phyloP scores from a whole-genome alignment of 164 flowering plant genomes.

The Echeveria elegans region DNA sequence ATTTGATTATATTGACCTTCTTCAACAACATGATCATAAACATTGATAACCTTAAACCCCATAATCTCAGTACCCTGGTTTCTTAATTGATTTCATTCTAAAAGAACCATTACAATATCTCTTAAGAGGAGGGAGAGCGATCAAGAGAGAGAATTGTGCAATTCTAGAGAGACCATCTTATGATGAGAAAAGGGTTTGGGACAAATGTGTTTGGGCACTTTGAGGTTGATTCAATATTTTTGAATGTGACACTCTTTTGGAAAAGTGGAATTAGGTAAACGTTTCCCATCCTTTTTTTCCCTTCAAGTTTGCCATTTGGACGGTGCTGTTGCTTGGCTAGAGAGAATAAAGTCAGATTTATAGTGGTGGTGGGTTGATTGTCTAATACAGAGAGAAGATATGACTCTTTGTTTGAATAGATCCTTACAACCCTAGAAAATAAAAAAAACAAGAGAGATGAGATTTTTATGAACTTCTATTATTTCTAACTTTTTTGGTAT shows the following conservation, averaged over 20 bases:
- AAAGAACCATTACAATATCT: neutral
- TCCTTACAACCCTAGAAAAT: too few relatives aligned
- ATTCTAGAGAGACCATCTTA: neutral
- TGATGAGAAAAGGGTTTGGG: neutral
- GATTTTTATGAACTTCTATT: too few relatives aligned
- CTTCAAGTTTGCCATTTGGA: neutral
- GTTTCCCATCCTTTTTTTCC: neutral
- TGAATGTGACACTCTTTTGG: slow-evolving; percentile 13
- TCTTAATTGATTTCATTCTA: too few relatives aligned
- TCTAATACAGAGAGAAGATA: too few relatives aligned
- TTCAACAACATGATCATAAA: neutral
- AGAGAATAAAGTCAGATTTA: slow-evolving; percentile 2
- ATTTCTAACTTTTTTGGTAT: too few relatives aligned
- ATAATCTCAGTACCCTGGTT: neutral
- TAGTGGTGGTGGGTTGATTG: neutral
- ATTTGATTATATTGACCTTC: slow-evolving; percentile 2
- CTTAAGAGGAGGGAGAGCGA: neutral
- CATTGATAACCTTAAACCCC: neutral
- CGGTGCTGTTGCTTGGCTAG: neutral
- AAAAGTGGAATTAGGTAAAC: neutral
- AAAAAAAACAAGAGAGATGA: too few relatives aligned
- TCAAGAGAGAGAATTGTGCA: neutral
- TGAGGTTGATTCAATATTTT: slow-evolving; percentile 13
- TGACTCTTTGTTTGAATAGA: too few relatives aligned
- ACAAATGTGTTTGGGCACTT: neutral